Conservation (phyloP, 75 land plant genomes). For the Pinus taeda region DNA sequence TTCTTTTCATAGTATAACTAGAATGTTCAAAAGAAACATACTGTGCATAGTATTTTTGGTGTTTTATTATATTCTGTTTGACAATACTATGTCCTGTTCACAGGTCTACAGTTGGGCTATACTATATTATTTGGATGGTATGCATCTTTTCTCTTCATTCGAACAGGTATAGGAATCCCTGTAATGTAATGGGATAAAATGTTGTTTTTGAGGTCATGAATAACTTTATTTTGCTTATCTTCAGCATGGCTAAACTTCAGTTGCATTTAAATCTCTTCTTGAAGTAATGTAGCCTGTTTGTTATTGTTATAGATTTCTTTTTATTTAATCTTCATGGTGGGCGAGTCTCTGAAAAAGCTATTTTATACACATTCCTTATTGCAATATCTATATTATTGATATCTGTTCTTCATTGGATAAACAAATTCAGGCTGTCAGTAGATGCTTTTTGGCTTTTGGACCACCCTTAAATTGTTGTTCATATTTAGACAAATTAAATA, state of each 20-base stretch:
- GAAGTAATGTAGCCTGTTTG: neutral
- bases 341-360: neutral
- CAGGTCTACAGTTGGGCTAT: constrained; percentile 88
- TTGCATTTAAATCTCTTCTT: neutral
- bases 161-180: constrained; percentile 58
- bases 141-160: constrained; percentile 78
- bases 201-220: neutral
- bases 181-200: neutral
- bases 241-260: neutral
- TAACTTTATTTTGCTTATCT: neutral
- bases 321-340: neutral
- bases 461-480: neutral
- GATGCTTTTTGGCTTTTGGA: neutral
- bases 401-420: neutral
- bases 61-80: neutral
- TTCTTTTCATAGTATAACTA: neutral
- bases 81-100: neutral
- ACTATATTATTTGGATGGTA: constrained; percentile 94
- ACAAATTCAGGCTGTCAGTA: neutral
- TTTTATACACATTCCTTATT: neutral
- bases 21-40: neutral
- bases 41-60: neutral
- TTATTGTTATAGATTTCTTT: neutral
- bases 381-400: neutral
- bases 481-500: neutral